Conservation (phyloP, 2,329 filamentous ascomycete genomes). For the Pseudocercospora cruenta region DNA sequence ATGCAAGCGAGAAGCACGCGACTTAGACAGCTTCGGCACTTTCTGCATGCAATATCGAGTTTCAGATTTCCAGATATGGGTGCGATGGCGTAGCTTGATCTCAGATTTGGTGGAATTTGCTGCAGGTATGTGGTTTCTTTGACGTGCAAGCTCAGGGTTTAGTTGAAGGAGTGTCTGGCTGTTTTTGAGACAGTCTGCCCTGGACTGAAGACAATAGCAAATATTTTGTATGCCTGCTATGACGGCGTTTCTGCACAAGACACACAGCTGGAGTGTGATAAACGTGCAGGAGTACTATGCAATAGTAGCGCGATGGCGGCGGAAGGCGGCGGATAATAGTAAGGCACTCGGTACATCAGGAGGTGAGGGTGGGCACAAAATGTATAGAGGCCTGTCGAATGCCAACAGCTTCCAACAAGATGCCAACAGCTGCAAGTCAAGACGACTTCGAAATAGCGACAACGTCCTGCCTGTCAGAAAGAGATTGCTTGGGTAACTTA, state of each 20-base stretch:
- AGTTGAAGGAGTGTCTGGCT: conserved; percentile 9
- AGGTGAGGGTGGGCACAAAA: neutral
- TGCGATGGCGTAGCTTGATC: neutral
- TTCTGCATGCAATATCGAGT: conserved; percentile 8
- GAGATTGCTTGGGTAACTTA: conserved; percentile 15
- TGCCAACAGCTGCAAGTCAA: conserved; percentile 7
- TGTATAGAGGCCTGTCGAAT: conserved; percentile 5
- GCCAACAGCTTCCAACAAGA: conserved; percentile 2
- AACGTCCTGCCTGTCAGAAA: conserved; percentile 22
- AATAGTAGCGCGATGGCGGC: neutral
- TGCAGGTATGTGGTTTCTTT: conserved; percentile 1
- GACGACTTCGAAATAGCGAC: conserved; percentile 13
- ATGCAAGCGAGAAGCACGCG: conserved; percentile 17
- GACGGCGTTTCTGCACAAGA: neutral
- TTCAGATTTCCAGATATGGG: neutral
- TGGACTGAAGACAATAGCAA: conserved; percentile 7
- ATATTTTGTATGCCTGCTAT: neutral
- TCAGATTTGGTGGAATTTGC: neutral
- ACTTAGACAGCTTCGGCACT: conserved; percentile 14
- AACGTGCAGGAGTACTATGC: neutral
- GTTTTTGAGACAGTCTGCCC: conserved; percentile 9
- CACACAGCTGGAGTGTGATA: neutral
- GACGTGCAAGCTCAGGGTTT: conserved; percentile 2
- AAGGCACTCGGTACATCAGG: conserved; percentile 9
- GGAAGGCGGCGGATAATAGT: conserved; percentile 4